A percentile compares a stretch with the other conserved stretches of the same genome.
Evolutionary conservation across 2,329 filamentous ascomycete genomes (phyloP).

Genomic region (Nemania sp.): DNA sequence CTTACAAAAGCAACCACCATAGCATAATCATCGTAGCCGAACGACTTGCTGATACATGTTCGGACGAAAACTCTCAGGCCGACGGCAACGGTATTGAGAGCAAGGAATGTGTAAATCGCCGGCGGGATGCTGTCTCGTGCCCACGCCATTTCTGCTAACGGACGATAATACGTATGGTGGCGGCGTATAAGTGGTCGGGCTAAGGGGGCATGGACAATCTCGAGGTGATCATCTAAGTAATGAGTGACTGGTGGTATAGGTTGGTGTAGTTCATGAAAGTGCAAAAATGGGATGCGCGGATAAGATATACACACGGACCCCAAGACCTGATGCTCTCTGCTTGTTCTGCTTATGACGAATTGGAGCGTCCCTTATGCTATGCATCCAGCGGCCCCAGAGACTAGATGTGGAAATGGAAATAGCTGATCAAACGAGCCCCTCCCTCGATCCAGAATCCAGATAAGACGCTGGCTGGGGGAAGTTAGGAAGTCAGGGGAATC

Average conservation of each 20-base stretch:
- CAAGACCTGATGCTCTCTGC: not conserved
- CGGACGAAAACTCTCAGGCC: conserved; percentile 26
- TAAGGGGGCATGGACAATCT: conserved; percentile 17
- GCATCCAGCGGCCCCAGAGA: conserved; percentile 4
- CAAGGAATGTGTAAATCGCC: conserved; percentile 27
- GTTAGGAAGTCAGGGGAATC: too few species aligned
- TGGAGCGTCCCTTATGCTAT: not conserved
- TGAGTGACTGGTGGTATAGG: not conserved
- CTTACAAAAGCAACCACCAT: conserved; percentile 28
- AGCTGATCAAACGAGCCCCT: conserved; percentile 22
- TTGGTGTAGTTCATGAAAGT: not conserved
- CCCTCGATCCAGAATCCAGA: conserved; percentile 4
- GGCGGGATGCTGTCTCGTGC: conserved; percentile 29
- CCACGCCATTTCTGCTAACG: conserved; percentile 22
- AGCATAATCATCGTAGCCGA: conserved; percentile 27
- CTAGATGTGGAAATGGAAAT: conserved; percentile 16
- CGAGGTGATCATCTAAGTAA: conserved; percentile 2
- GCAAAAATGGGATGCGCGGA: not conserved
- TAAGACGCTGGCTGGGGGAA: conserved; percentile 15
- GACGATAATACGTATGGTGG: conserved; percentile 12
- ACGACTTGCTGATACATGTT: conserved; percentile 26
- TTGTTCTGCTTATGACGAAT: conserved; percentile 6
- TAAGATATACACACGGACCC: conserved; percentile 1
- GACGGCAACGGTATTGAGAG: conserved; percentile 23
- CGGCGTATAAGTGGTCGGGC: conserved; percentile 1